Evolutionary conservation across 768 basidiomycete species (phyloP), one percentile per base, ranked within the genome.

Genomic region (Tricholoma furcatifolium): DNA sequence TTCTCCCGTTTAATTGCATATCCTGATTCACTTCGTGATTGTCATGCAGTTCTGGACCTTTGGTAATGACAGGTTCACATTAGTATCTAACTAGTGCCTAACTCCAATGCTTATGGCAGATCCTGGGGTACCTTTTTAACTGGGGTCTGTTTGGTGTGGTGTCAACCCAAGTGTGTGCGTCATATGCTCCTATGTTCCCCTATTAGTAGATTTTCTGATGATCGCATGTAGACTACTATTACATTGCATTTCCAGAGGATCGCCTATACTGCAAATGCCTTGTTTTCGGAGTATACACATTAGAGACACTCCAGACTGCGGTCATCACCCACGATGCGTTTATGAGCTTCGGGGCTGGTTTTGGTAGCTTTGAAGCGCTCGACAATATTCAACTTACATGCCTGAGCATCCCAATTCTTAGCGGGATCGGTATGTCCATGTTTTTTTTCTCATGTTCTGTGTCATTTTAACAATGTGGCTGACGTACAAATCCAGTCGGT

Each of bases 171-270:
- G 64, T 70, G 36, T 69, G 66, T 69, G 47, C 50, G 67, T 59
- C 30, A 4, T 18, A 15, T 30, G 41, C 17, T 43, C 15, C 5
- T 30, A 18, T 7, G 0, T 24, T 35, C 31, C 23, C 18, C 38
- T 36, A 11, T 11, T 7, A 23, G 32, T 15, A 24, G 36, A 18
- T 7, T 45, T 21, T 11, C 14, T 12, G 32, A n/a, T 38, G 4
- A 5, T 7, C 9, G 31, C 32, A 14, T 44, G 39, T 34, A 69
- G 70, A 68, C 47, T 60, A 66, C 23, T 71, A 70, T 41, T 66
- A 67, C 41, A 64, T 70, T 12, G 63, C 67, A 7, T 70, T 70
- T 41, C 64, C 69, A 1, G 61, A 64, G 0, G 70, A 70, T 40
- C 47, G 51, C 12, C 23, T 49, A 15, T 43, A 54, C 31, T 63